A percentile compares a stretch with the other conserved stretches of the same genome.
phyloP scores from a whole-genome alignment of 2,329 filamentous ascomycete species.

The Tolypocladium tundrense region DNA sequence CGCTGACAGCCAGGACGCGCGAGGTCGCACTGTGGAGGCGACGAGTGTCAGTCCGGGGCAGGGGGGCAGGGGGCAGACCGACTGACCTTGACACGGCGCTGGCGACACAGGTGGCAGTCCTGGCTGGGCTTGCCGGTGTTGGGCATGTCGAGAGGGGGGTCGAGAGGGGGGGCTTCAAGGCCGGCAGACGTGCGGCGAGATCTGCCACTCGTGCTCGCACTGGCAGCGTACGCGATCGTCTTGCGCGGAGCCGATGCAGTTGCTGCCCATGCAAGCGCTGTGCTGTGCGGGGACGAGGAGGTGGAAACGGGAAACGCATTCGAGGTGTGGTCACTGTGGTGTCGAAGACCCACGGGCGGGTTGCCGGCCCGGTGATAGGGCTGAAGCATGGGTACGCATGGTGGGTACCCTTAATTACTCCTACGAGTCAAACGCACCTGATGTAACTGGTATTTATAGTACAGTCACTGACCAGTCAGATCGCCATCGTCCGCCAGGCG shows the following conservation, averaged over 20 bases:
- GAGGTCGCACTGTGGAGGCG: conserved; percentile 25
- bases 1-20: conserved; percentile 26
- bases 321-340: conserved; percentile 7
- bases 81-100: conserved; percentile 29
- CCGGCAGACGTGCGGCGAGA: neutral
- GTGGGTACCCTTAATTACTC: no score
- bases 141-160: conserved; percentile 18
- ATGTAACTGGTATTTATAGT: no score
- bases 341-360: neutral
- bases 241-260: neutral
- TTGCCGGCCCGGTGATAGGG: neutral
- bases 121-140: conserved; percentile 30
- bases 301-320: conserved; percentile 15
- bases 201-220: neutral
- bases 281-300: neutral
- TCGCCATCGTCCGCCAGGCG: no score
- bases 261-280: neutral
- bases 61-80: neutral
- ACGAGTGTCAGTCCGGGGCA: neutral
- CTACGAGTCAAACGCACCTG: no score
- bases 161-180: neutral
- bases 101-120: conserved; percentile 30
- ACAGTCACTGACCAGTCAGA: no score
- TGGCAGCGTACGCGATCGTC: neutral
- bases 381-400: neutral